These are phyloP conservation scores for Populus hybrid DNA, from an alignment of 441 rosid genomes.

Conservation along the genomic window DNA sequence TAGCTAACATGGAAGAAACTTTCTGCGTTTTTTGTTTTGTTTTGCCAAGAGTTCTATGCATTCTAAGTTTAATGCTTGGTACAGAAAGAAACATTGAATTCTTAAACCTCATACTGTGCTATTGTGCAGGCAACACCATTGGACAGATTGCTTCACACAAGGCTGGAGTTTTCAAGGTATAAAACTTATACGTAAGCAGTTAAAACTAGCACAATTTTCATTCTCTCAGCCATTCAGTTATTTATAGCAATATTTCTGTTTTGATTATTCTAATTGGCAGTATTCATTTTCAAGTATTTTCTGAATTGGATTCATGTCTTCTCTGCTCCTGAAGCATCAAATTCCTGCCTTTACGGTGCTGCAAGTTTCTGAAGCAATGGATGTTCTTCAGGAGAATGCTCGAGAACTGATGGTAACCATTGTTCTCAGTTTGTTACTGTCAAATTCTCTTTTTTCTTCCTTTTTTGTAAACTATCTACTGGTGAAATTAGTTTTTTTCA, in stretches of 20 bases:
- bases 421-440: background rate
- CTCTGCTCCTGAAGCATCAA: too few relatives aligned
- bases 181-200: conserved; percentile 18
- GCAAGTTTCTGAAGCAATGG: too few relatives aligned
- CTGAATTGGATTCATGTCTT: too few relatives aligned
- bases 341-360: too few relatives aligned
- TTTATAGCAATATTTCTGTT: too few relatives aligned
- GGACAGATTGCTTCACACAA: conserved; percentile 75
- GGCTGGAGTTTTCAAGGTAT: conserved; percentile 95
- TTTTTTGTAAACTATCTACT: background rate
- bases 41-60: background rate
- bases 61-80: background rate
- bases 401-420: conserved; percentile 46
- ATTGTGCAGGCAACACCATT: conserved; percentile 62
- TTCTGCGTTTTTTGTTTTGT: background rate
- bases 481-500: background rate
- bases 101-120: conserved; percentile 17
- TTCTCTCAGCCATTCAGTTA: too few relatives aligned
- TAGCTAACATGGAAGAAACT: background rate
- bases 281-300: too few relatives aligned
- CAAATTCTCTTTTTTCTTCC: background rate
- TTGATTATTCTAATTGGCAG: too few relatives aligned
- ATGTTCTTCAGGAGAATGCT: conserved; percentile 57
- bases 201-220: too few relatives aligned
- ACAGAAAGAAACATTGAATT: background rate